These are phyloP conservation scores for Aureobasidium zeae DNA, from an alignment of 2,329 filamentous ascomycete species.

Conservation along the genomic window DNA sequence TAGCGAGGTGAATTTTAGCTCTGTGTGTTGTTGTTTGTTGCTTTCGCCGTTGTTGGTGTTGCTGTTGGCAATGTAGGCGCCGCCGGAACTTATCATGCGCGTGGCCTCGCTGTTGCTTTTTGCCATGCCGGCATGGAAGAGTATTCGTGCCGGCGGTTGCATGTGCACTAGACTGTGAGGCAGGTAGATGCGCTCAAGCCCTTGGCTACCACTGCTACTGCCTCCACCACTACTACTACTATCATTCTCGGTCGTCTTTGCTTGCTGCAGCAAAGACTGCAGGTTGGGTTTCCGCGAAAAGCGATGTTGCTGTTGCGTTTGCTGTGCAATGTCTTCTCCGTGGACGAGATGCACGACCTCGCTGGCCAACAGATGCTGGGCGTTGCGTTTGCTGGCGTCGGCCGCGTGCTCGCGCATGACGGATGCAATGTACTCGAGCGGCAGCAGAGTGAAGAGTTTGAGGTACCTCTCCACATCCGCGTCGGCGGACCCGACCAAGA, in stretches of 20 bases:
- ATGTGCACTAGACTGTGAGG: conserved; percentile 23
- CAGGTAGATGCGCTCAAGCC: conserved; percentile 17
- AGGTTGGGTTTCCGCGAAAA: conserved; percentile 10
- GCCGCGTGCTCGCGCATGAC: conserved; percentile 59
- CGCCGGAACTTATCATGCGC: conserved; percentile 26
- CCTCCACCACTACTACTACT: too few species aligned
- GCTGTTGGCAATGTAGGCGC: conserved; percentile 26
- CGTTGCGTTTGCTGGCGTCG: conserved; percentile 62
- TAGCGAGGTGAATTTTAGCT: conserved; percentile 53
- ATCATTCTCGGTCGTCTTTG: background rate
- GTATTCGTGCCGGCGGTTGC: conserved; percentile 23
- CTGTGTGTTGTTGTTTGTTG: conserved; percentile 40
- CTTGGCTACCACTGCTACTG: too few species aligned
- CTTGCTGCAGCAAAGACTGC: background rate
- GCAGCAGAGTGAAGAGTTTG: conserved; percentile 84
- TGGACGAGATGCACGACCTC: conserved; percentile 78
- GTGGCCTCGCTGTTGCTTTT: conserved; percentile 25
- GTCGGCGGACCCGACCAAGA: conserved; percentile 77
- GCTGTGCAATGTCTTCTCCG: conserved; percentile 53
- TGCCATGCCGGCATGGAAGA: conserved; percentile 27
- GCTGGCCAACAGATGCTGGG: conserved; percentile 73
- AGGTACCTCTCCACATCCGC: conserved; percentile 71
- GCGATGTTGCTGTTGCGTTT: conserved; percentile 49
- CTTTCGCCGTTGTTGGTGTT: conserved; percentile 20
- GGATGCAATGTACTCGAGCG: conserved; percentile 55